Percentiles rank a stretch among this genome's conserved stretches.
These are phyloP conservation scores for Diospyros lotus DNA, from an alignment of 148 eudicot species.

Conservation along the genomic window DNA sequence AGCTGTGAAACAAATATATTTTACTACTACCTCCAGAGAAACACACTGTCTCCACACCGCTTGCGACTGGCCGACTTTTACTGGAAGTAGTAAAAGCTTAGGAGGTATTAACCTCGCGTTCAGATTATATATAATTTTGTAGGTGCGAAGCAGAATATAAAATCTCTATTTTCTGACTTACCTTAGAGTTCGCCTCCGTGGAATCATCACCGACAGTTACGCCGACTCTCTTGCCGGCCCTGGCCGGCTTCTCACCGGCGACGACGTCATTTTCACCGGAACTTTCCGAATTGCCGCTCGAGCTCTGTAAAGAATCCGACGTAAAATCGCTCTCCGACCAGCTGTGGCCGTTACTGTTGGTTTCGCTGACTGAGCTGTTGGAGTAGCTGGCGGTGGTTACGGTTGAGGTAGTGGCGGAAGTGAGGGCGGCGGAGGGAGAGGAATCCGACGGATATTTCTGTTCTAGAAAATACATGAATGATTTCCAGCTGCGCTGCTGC, in stretches of 20 bases:
- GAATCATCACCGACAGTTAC: slow-evolving; percentile 25
- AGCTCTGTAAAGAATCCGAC: slow-evolving; percentile 21
- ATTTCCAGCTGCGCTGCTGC: slow-evolving; percentile 51
- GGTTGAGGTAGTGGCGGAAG: slow-evolving; percentile 9
- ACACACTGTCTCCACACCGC: neutral
- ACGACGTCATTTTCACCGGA: slow-evolving; percentile 31
- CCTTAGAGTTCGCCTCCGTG: slow-evolving; percentile 33
- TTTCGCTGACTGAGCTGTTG: slow-evolving; percentile 16
- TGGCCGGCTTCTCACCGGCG: neutral
- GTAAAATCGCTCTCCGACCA: slow-evolving; percentile 56
- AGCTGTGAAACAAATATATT: slow-evolving; percentile 12
- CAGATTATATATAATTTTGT: no score
- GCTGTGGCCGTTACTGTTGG: slow-evolving; percentile 35
- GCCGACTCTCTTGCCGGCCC: slow-evolving; percentile 24
- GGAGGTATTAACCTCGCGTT: no score
- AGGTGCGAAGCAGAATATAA: slow-evolving; percentile 16
- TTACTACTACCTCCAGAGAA: slow-evolving; percentile 1
- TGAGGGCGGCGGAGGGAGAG: slow-evolving; percentile 24
- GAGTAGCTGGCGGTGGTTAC: slow-evolving; percentile 4
- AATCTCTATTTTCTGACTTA: slow-evolving; percentile 9
- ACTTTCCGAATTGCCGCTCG: slow-evolving; percentile 19
- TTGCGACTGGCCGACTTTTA: no score
- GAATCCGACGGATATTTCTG: slow-evolving; percentile 29
- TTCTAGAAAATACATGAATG: slow-evolving; percentile 21
- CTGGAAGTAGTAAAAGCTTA: no score